These are phyloP conservation scores for Aureobasidium sp. DNA, from an alignment of 2,329 filamentous ascomycete genomes.

Conservation along the genomic window DNA sequence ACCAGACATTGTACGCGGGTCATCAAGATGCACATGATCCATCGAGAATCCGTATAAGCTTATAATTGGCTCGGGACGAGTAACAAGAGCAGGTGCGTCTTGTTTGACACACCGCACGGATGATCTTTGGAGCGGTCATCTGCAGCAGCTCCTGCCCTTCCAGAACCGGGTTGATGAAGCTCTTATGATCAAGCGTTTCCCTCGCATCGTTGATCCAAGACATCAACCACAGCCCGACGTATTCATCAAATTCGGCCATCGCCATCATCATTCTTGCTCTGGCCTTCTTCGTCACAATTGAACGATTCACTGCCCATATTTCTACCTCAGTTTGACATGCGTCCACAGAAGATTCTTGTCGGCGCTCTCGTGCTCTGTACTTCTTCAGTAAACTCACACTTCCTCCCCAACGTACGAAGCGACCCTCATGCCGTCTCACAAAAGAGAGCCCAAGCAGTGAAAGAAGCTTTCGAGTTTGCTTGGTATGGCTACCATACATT, in stretches of 20 bases:
- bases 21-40: not conserved
- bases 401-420: not conserved
- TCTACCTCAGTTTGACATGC: not conserved
- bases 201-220: no score
- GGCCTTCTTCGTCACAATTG: not conserved
- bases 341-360: not conserved
- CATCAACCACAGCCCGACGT: not conserved
- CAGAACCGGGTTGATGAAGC: not conserved
- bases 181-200: not conserved
- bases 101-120: not conserved
- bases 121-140: not conserved
- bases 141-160: not conserved
- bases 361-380: not conserved
- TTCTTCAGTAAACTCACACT: not conserved
- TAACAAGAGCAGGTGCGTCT: not conserved
- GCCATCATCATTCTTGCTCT: not conserved
- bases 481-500: slow-evolving; percentile 53
- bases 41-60: not conserved
- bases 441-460: slow-evolving; percentile 42
- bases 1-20: not conserved
- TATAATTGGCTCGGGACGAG: not conserved
- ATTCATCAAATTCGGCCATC: not conserved
- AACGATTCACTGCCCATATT: no score
- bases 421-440: not conserved
- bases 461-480: slow-evolving; percentile 58